Base-by-base conservation (phyloP, 2,329 filamentous ascomycete genomes). In the Paramyrothecium roridum region DNA sequence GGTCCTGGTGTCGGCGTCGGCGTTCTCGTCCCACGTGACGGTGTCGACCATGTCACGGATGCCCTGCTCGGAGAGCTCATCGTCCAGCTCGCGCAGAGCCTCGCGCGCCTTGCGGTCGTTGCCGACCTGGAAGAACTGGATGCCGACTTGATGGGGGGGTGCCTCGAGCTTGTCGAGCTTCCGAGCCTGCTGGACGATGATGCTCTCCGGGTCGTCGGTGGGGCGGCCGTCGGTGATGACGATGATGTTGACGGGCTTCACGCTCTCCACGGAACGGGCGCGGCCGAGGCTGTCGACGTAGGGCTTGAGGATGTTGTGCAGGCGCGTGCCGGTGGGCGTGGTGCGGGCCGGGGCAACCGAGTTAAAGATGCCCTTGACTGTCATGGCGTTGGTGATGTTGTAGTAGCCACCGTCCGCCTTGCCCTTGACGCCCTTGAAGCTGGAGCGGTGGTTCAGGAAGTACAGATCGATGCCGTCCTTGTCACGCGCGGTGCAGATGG, bases 101-200 rank as follows among this genome's bases (percentile, higher is more conserved):
- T 79, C 72, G 2, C 80, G 78, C 0, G 93, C 93, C 1, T 72
- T 76, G 1, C 74, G 67, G 62, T 96, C 90, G 51, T 83, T 80
- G 55, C 95, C 93, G 48, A 98, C 89, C 73, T 97, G 93, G 78
- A 98, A 96, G 76, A 98, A 98, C 70, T 98, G 93, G 55, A 98
- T 85, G 34, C 93, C 93, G 10, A 97, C 78, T 75, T 98, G 95
- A 78, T 89, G 89, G 1, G 86, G 80, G 3, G 88, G 85, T 0
- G 91, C 91, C 10, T 86, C 80, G 8, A 89, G 70, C 52, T 72
- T 72, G 65, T 95, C 88, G 33, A 98, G 82, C 65, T 84, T 86
- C 70, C 80, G 80, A 0, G 92, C 93, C 1, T 83, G 78, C 3
- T 73, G 70, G 45, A 90, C 76, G 50, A 98, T 85, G 23, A 86